Evolutionary conservation across 1,284 basidiomycete genomes (phyloP), one percentile per base, ranked within the genome.

Genomic region (Microbotryomycetes sp.): DNA sequence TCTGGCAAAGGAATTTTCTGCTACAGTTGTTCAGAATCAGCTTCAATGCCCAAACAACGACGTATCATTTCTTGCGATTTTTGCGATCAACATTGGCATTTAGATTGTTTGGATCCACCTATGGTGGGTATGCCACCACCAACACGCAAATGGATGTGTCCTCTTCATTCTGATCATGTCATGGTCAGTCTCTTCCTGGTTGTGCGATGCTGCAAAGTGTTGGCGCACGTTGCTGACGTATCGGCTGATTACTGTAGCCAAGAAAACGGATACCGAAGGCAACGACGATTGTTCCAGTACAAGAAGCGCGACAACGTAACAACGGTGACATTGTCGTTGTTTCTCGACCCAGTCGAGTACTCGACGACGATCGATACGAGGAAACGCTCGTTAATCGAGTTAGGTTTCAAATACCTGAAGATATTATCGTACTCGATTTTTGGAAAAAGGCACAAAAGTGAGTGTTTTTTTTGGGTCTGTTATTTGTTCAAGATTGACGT

Each of bases 81-180:
- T 74, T 99, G 96, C 77, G 81, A 83, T 61, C 81, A 94, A 59
- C 89, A 94, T 76, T 99, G 94, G 90, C 94, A 99, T 75, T 82
- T 97, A 59, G 94, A 98, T 75, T 99, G 94, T 73, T 80, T 98
- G 32, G 86, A 89, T 70, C 96, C 94, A 22, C 94, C 96, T 2
- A 79, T 97, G 69, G 80, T 86, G 23, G 81, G 81, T 50, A 86
- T 97, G 83, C 96, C 96, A 3, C 82, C 86, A 28, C 84, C 87
- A 60, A 84, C 84, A 67, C 86, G 86, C 78, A 96, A 93, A 76
- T 99, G 96, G 94, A 97, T 94, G 90, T 99, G 94, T 77, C 96
- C 96, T 2, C 91, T 92, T 72, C 94, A 98, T 74, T 85, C 86
- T 29, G 89, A 94, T 64, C 84, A 86, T 65, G 81, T 87, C 61